Conservation (phyloP, 1,284 basidiomycete species). For the Salmacisia buchloeana region DNA sequence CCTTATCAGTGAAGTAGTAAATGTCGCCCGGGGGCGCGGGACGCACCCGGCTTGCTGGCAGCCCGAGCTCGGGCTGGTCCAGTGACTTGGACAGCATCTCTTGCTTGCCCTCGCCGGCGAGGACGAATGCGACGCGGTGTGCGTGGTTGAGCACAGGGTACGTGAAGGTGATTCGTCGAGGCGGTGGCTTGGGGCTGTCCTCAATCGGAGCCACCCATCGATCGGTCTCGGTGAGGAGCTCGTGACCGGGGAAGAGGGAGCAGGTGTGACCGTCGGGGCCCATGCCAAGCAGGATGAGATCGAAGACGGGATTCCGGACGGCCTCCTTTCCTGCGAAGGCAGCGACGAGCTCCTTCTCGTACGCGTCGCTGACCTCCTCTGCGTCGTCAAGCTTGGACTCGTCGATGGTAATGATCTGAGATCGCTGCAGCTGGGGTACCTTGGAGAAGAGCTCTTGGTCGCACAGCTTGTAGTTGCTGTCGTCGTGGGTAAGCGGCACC, state of each 20-base stretch:
- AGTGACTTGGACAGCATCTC: conserved; percentile 70
- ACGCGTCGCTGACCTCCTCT: conserved; percentile 82
- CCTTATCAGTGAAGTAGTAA: conserved; percentile 46
- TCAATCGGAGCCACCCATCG: conserved; percentile 91
- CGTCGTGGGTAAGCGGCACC: conserved; percentile 83
- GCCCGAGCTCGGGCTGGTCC: conserved; percentile 71
- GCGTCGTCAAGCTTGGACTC: conserved; percentile 59
- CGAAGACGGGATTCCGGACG: conserved; percentile 49
- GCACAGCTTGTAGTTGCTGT: conserved; percentile 84
- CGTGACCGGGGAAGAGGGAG: conserved; percentile 88
- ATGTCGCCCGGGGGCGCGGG: conserved; percentile 67
- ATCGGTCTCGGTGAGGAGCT: conserved; percentile 73
- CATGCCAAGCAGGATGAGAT: conserved; percentile 50
- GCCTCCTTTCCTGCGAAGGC: conserved; percentile 61
- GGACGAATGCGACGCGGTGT: conserved; percentile 76
- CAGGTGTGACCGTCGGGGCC: conserved; percentile 83
- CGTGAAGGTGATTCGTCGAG: conserved; percentile 63
- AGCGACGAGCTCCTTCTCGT: conserved; percentile 81
- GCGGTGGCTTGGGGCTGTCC: conserved; percentile 91
- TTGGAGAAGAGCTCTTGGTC: conserved; percentile 72
- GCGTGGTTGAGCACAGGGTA: conserved; percentile 57
- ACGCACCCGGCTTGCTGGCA: conserved; percentile 77
- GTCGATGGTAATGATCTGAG: conserved; percentile 83
- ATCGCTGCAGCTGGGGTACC: conserved; percentile 61
- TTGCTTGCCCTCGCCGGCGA: conserved; percentile 74